Conservation (phyloP, 2,329 filamentous ascomycete species). For the Diaporthe sp. region DNA sequence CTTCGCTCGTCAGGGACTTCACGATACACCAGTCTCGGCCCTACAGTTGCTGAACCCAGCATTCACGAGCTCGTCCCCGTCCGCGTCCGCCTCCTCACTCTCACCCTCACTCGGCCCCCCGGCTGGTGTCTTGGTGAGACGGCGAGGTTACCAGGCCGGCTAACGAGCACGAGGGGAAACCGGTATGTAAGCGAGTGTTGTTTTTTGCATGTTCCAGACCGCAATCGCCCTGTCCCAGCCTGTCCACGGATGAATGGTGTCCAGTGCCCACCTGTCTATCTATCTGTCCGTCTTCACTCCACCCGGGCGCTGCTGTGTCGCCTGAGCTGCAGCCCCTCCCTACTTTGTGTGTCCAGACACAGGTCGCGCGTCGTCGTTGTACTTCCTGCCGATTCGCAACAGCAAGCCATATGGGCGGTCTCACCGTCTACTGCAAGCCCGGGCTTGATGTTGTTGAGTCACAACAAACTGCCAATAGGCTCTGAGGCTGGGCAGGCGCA, state of each 20-base stretch:
- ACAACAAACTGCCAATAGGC: slow-evolving; percentile 15
- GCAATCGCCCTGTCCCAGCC: slow-evolving; percentile 2
- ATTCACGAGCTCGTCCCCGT: not conserved
- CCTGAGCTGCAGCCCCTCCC: slow-evolving; percentile 27
- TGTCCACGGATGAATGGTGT: not conserved
- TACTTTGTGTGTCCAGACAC: slow-evolving; percentile 3
- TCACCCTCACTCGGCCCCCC: not conserved
- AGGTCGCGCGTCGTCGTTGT: not conserved
- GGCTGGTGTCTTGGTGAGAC: slow-evolving; percentile 9
- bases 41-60: not conserved
- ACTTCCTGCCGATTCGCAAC: not conserved
- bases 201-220: slow-evolving; percentile 16
- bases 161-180: slow-evolving; percentile 18
- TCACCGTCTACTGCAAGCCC: not conserved
- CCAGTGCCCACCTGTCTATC: not conserved
- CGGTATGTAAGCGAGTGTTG: slow-evolving; percentile 34
- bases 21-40: slow-evolving; percentile 14
- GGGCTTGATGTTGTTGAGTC: slow-evolving; percentile 27
- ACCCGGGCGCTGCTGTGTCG: slow-evolving; percentile 24
- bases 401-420: slow-evolving; percentile 17
- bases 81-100: not conserved
- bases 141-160: slow-evolving; percentile 17
- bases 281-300: not conserved
- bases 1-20: not conserved
- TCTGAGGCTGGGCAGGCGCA: not conserved